phyloP scores from a whole-genome alignment of 164 flowering plant genomes.

The Dillenia turbinata region DNA sequence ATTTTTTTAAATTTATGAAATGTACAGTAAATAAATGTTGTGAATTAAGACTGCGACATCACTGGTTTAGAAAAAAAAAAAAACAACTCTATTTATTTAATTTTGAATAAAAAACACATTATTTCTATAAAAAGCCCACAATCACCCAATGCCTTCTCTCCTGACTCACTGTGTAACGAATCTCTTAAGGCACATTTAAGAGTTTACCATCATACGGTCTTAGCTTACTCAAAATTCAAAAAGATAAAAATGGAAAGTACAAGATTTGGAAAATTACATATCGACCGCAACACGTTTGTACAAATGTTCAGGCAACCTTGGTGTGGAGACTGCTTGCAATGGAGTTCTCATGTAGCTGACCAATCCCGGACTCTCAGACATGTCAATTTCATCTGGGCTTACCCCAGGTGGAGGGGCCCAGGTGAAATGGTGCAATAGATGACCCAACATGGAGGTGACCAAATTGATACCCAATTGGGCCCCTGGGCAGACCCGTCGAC shows the following conservation, averaged over 20 bases:
- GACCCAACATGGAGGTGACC: constrained; percentile 17
- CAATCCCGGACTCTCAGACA: constrained; percentile 20
- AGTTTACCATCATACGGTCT: too few relatives aligned
- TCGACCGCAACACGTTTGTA: constrained; percentile 11
- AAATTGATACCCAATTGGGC: constrained; percentile 19
- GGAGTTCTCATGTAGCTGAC: constrained; percentile 19
- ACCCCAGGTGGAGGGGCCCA: constrained; percentile 14
- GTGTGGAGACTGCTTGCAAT: constrained; percentile 14
- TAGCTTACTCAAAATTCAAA: background rate
- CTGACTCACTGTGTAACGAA: too few relatives aligned
- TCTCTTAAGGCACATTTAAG: too few relatives aligned
- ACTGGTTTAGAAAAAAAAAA: too few relatives aligned
- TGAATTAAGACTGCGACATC: too few relatives aligned
- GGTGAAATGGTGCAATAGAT: constrained; percentile 19
- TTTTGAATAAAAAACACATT: too few relatives aligned
- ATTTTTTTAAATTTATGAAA: too few relatives aligned
- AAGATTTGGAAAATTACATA: background rate
- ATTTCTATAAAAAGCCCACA: too few relatives aligned
- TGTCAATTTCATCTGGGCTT: constrained; percentile 17
- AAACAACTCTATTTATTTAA: too few relatives aligned
- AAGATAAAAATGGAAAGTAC: background rate
- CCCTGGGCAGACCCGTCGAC: constrained; percentile 12
- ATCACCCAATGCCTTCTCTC: too few relatives aligned
- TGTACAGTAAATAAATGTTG: too few relatives aligned
- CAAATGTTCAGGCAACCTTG: constrained; percentile 15